Percentiles rank a stretch among this genome's conserved stretches.
phyloP scores from a whole-genome alignment of 2,329 filamentous ascomycete species.

The Diaporthe destruens region DNA sequence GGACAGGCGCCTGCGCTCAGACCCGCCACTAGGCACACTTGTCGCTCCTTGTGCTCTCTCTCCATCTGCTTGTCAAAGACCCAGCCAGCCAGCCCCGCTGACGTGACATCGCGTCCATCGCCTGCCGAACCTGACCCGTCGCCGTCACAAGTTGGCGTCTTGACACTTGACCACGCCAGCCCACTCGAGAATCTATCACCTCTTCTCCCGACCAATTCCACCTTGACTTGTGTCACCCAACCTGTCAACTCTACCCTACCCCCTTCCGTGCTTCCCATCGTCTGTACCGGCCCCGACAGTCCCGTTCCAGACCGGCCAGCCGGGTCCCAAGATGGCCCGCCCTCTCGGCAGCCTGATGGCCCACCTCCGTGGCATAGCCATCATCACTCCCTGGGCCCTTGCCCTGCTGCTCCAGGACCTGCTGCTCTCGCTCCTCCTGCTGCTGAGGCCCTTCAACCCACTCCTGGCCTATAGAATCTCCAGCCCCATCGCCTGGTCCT shows the following conservation, averaged over 20 bases:
- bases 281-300: neutral
- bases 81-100: neutral
- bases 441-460: slow-evolving; percentile 61
- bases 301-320: neutral
- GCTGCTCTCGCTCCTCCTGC: slow-evolving; percentile 62
- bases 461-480: slow-evolving; percentile 65
- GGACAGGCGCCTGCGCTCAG: slow-evolving; percentile 1
- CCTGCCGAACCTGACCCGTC: slow-evolving; percentile 15
- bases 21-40: neutral
- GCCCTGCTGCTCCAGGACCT: slow-evolving; percentile 66
- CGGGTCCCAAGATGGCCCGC: slow-evolving; percentile 24
- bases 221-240: no score
- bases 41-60: neutral
- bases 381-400: slow-evolving; percentile 65
- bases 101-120: slow-evolving; percentile 28
- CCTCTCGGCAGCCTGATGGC: slow-evolving; percentile 47
- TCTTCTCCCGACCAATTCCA: no score
- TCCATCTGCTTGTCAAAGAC: neutral
- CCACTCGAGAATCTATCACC: no score
- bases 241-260: neutral
- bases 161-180: slow-evolving; percentile 8
- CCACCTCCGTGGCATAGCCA: slow-evolving; percentile 57
- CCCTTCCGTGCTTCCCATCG: neutral
- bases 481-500: slow-evolving; percentile 65
- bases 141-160: neutral